phyloP scores from a whole-genome alignment of 2,329 filamentous ascomycete genomes.

The Macrophomina phaseolina region DNA sequence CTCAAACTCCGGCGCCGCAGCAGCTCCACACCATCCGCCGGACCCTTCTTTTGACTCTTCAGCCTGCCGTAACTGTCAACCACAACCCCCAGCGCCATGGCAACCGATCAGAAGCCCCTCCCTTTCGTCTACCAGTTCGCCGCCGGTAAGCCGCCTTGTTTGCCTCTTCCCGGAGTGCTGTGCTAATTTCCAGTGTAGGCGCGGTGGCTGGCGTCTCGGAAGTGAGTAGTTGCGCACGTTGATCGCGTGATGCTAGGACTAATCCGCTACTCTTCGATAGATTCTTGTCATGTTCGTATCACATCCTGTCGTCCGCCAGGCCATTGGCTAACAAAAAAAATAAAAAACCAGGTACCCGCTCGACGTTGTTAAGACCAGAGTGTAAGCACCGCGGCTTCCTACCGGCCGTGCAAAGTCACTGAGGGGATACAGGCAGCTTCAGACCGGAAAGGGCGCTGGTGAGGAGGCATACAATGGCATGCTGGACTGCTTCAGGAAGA shows the following conservation, averaged over 20 bases:
- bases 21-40: conserved; percentile 10
- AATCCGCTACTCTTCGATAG: conserved; percentile 54
- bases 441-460: conserved; percentile 74
- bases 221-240: conserved; percentile 60
- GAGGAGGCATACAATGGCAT: conserved; percentile 94
- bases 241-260: conserved; percentile 31
- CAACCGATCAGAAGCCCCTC: conserved; percentile 75
- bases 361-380: conserved; percentile 97
- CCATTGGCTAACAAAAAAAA: conserved; percentile 29
- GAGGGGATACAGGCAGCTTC: conserved; percentile 72
- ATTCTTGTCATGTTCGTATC: conserved; percentile 80
- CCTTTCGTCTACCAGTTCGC: conserved; percentile 95
- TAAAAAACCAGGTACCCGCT: conserved; percentile 81
- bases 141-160: conserved; percentile 67
- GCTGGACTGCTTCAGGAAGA: conserved; percentile 98
- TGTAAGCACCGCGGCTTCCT: conserved; percentile 63
- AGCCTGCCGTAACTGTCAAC: conserved; percentile 28
- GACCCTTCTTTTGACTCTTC: conserved; percentile 29
- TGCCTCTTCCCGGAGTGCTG: conserved; percentile 37
- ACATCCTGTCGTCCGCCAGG: conserved; percentile 16
- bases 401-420: conserved; percentile 25
- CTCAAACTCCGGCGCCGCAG: not conserved
- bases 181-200: conserved; percentile 58
- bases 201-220: conserved; percentile 98
- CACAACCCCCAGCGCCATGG: conserved; percentile 44